Evolutionary conservation across 2,329 filamentous ascomycete species (phyloP).

Genomic region (Rhinocladiella mackenziei): DNA sequence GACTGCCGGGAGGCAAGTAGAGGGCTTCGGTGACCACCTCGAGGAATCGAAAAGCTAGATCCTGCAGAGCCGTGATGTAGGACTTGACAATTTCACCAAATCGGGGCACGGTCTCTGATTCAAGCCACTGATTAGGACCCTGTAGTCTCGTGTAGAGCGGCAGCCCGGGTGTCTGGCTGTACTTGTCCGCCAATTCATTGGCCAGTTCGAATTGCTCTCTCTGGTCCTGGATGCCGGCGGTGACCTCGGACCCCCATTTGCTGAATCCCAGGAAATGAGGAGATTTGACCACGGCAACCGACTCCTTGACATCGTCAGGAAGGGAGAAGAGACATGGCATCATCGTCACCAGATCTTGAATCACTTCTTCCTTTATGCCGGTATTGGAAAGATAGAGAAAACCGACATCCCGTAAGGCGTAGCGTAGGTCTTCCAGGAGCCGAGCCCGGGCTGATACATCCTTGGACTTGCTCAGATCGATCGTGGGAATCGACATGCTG

Average conservation of each 20-base stretch:
- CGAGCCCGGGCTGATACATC: conserved; percentile 11
- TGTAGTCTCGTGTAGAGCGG: conserved; percentile 44
- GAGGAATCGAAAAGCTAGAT: conserved; percentile 52
- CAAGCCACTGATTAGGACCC: conserved; percentile 50
- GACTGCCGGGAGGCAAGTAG: conserved; percentile 45
- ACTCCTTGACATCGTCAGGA: conserved; percentile 24
- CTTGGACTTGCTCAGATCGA: conserved; percentile 33
- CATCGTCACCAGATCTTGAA: conserved; percentile 21
- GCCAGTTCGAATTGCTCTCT: conserved; percentile 57
- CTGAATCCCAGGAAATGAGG: conserved; percentile 61
- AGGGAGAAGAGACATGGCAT: conserved; percentile 28
- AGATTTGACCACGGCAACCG: conserved; percentile 43
- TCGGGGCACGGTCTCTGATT: conserved; percentile 18
- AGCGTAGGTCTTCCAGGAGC: conserved; percentile 19
- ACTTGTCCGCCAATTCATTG: conserved; percentile 45
- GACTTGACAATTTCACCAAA: conserved; percentile 40
- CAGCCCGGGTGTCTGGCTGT: conserved; percentile 23
- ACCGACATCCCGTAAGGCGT: conserved; percentile 28
- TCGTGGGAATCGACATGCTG: conserved; percentile 33
- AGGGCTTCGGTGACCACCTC: conserved; percentile 56
- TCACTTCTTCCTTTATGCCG: conserved; percentile 22
- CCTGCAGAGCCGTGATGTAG: conserved; percentile 52
- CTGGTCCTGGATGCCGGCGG: conserved; percentile 50
- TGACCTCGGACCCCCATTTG: conserved; percentile 53
- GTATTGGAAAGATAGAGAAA: conserved; percentile 33